These are phyloP conservation scores for Sphenostylis stenocarpa DNA, from an alignment of 306 rosid species.

Conservation along the genomic window DNA sequence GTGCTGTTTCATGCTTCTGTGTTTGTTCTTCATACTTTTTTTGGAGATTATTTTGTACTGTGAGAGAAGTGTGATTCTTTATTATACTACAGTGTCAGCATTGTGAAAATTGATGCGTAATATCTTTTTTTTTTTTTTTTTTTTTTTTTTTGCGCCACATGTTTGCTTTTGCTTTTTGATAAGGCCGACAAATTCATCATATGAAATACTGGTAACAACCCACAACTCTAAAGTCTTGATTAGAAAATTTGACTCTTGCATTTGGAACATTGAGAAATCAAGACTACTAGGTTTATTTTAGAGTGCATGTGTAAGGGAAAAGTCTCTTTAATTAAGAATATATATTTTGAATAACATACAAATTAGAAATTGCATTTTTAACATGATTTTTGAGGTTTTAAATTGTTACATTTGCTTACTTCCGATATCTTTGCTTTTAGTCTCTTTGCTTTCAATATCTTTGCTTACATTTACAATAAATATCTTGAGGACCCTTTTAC, in stretches of 20 bases:
- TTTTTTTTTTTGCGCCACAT: not conserved
- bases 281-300: not conserved
- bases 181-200: not conserved
- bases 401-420: no score
- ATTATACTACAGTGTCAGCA: not conserved
- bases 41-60: not conserved
- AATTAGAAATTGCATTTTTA: no score
- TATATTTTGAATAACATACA: not conserved
- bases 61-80: constrained; percentile 9
- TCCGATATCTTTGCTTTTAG: no score
- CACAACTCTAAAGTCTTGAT: not conserved
- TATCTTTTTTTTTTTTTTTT: no score
- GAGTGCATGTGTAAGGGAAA: not conserved
- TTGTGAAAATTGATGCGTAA: not conserved
- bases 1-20: not conserved
- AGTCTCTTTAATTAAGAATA: not conserved
- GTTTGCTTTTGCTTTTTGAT: not conserved
- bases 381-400: no score
- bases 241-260: not conserved
- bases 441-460: no score
- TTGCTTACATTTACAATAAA: no score
- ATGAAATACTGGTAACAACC: not conserved
- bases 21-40: not conserved
- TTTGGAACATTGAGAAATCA: not conserved
- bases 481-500: no score